Evolutionary conservation across 805 yeast genomes (phyloP).

Genomic region (Yarrowia osloensis): DNA sequence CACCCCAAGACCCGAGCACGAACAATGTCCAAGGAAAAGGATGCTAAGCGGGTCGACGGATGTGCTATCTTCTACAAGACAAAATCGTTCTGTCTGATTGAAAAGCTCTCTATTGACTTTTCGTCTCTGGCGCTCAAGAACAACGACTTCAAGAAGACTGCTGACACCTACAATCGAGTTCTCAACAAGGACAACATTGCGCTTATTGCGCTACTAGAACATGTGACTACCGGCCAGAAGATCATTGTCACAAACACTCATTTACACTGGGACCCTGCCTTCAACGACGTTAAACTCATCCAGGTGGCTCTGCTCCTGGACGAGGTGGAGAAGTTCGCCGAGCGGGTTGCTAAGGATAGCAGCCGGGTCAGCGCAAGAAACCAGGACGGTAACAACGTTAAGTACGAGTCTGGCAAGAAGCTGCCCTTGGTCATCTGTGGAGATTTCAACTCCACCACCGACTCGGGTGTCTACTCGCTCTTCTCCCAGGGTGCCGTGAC

Average conservation of each 20-base stretch:
- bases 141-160: constrained; percentile 87
- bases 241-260: constrained; percentile 85
- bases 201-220: constrained; percentile 71
- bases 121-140: constrained; percentile 50
- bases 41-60: constrained; percentile 92
- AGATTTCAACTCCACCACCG: constrained; percentile 85
- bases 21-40: constrained; percentile 69
- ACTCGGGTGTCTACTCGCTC: constrained; percentile 90
- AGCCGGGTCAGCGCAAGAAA: constrained; percentile 11
- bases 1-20: constrained; percentile 89
- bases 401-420: constrained; percentile 51
- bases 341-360: constrained; percentile 45
- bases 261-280: constrained; percentile 97
- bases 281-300: constrained; percentile 92
- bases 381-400: constrained; percentile 38
- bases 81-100: constrained; percentile 67
- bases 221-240: constrained; percentile 66
- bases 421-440: constrained; percentile 87
- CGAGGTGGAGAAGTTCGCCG: constrained; percentile 70
- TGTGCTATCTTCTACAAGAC: constrained; percentile 90
- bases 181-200: constrained; percentile 96
- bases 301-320: constrained; percentile 92
- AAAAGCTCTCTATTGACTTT: constrained; percentile 76
- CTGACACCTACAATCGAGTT: constrained; percentile 92
- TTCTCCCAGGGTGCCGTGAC: constrained; percentile 79